phyloP scores from a whole-genome alignment of 352 stramenopile species.

The Detonula confervacea region DNA sequence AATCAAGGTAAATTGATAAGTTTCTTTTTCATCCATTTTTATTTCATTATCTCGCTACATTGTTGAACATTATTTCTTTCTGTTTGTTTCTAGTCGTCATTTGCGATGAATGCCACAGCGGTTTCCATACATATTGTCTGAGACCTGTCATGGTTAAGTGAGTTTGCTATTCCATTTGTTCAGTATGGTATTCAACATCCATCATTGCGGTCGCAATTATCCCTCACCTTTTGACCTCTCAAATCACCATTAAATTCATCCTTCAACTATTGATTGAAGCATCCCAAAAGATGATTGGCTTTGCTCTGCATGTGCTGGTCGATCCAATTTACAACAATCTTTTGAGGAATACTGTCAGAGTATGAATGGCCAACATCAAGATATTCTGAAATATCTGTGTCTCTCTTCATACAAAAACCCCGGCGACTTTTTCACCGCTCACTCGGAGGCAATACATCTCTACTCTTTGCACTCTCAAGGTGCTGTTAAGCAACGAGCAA shows the following conservation, averaged over 20 bases:
- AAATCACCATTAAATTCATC: too few species aligned
- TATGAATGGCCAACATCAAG: conserved; percentile 11
- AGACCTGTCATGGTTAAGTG: conserved; percentile 64
- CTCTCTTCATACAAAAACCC: conserved; percentile 31
- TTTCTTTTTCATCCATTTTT: too few species aligned
- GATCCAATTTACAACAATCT: conserved; percentile 18
- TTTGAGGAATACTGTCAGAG: conserved; percentile 33
- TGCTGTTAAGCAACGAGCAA: conserved; percentile 32
- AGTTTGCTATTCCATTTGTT: too few species aligned
- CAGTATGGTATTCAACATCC: too few species aligned
- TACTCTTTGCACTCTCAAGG: conserved; percentile 28
- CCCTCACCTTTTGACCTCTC: too few species aligned
- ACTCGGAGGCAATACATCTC: conserved; percentile 37
- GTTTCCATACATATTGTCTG: conserved; percentile 64
- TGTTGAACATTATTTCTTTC: too few species aligned
- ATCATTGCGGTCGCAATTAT: too few species aligned
- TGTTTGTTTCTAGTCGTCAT: too few species aligned
- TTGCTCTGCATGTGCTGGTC: conserved; percentile 39
- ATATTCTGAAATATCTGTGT: conserved; percentile 27
- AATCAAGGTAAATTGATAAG: too few species aligned
- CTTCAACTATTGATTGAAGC: too few species aligned
- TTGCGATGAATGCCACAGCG: conserved; percentile 59
- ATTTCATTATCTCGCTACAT: too few species aligned
- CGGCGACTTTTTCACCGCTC: conserved; percentile 22
- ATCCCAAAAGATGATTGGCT: conserved; percentile 49